Evolutionary conservation across 140 eudicot species (phyloP).

Genomic region (Erigeron philadelphicus): DNA sequence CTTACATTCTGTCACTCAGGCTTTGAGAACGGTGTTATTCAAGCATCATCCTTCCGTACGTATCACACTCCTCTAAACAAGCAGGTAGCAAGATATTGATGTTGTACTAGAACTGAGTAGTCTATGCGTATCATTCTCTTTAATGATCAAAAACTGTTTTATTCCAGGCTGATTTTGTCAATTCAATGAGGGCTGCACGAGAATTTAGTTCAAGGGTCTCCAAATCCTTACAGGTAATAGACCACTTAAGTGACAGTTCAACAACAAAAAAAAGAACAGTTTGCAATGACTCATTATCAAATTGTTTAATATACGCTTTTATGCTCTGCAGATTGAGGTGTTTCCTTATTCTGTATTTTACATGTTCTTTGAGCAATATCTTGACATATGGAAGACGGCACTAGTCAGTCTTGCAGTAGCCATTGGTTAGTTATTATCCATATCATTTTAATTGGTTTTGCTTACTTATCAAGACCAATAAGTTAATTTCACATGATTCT

Average conservation of each 20-base stretch:
- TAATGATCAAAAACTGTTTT: slow-evolving; percentile 8
- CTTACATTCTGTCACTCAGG: slow-evolving; percentile 38
- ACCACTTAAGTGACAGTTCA: slow-evolving; percentile 5
- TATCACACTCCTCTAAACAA: slow-evolving; percentile 96
- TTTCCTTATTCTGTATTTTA: slow-evolving; percentile 92
- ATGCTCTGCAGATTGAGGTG: slow-evolving; percentile 65
- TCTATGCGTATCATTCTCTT: neutral
- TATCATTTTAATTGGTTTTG: neutral
- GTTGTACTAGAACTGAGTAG: neutral
- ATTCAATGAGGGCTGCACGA: slow-evolving; percentile 90
- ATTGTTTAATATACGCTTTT: neutral
- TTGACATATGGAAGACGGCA: slow-evolving; percentile 94
- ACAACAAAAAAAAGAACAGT: too few species aligned
- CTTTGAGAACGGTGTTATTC: slow-evolving; percentile 72
- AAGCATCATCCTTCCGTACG: slow-evolving; percentile 90
- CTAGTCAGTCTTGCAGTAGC: slow-evolving; percentile 82
- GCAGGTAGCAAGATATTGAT: slow-evolving; percentile 43
- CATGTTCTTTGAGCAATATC: slow-evolving; percentile 96
- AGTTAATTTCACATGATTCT: slow-evolving; percentile 20
- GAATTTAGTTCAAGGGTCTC: slow-evolving; percentile 77
- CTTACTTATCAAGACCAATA: slow-evolving; percentile 5
- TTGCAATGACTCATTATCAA: slow-evolving; percentile 1
- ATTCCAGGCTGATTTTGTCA: slow-evolving; percentile 70
- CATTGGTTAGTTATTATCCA: slow-evolving; percentile 48
- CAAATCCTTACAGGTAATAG: slow-evolving; percentile 58